Conservation (phyloP, 257 asterid species). For the Nicotiana noctiflora region DNA sequence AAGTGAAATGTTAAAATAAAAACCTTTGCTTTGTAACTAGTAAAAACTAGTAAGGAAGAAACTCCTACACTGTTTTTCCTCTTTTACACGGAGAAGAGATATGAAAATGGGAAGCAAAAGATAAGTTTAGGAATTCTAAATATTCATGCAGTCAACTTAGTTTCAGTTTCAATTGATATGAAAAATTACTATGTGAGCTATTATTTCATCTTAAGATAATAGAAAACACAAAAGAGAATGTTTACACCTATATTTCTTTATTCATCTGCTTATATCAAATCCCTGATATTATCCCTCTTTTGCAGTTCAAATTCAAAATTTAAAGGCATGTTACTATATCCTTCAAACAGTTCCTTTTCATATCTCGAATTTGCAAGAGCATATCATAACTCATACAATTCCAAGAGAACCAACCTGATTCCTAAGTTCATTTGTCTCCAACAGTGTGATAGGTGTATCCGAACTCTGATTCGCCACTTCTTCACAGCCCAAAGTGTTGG, state of each 20-base stretch:
- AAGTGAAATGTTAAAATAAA: background rate
- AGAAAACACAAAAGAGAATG: background rate
- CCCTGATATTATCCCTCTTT: background rate
- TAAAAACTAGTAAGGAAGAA: too few relatives aligned
- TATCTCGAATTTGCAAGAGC: background rate
- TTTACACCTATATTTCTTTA: background rate
- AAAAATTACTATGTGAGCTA: background rate
- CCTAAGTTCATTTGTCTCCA: constrained; percentile 41
- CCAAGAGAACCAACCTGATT: constrained; percentile 38
- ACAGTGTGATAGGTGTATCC: constrained; percentile 19
- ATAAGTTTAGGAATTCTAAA: background rate
- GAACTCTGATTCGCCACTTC: constrained; percentile 27
- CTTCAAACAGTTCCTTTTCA: background rate
- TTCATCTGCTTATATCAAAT: background rate
- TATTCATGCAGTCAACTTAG: background rate
- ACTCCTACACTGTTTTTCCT: background rate
- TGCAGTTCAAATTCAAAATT: background rate
- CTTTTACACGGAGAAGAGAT: background rate
- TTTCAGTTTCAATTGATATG: background rate
- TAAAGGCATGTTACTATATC: background rate
- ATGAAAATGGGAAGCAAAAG: background rate
- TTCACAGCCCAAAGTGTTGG: constrained; percentile 23
- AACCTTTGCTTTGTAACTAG: background rate
- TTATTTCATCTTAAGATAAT: background rate
- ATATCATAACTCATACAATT: background rate